Conservation (phyloP, 2,329 filamentous ascomycete species). For the Epicoccum nigrum region DNA sequence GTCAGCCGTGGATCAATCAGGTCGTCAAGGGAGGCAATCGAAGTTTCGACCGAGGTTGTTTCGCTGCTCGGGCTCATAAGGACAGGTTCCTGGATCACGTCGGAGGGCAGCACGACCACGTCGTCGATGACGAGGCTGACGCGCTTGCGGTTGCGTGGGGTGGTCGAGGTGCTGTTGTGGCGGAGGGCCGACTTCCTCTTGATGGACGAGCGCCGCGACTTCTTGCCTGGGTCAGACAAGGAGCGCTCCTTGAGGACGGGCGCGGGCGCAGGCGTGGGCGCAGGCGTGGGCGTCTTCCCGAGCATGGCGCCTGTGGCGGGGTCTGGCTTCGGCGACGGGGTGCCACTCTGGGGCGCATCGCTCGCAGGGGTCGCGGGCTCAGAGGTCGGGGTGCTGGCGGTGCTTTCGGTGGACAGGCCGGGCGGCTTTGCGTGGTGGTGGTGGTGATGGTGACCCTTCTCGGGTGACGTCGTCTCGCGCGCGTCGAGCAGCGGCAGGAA, state of each 20-base stretch:
- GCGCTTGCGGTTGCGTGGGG: conserved; percentile 36
- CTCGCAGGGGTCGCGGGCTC: conserved; percentile 12
- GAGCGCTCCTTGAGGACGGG: conserved; percentile 18
- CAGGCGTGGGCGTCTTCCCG: conserved; percentile 1
- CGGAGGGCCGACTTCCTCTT: conserved; percentile 47
- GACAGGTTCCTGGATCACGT: conserved; percentile 36
- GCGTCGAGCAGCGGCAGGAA: conserved; percentile 47
- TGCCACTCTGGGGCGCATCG: conserved; percentile 20
- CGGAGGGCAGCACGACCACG: conserved; percentile 47
- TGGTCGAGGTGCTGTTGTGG: conserved; percentile 27
- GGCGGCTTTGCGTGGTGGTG: conserved; percentile 11
- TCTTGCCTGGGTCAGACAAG: conserved; percentile 22
- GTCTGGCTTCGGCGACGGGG: conserved; percentile 16
- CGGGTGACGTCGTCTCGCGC: conserved; percentile 25
- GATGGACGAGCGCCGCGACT: conserved; percentile 33
- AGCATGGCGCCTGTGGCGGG: conserved; percentile 21
- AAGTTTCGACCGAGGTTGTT: conserved; percentile 37
- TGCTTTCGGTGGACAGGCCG: not conserved
- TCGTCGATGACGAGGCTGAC: conserved; percentile 48
- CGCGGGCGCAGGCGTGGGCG: not conserved
- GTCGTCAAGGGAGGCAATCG: conserved; percentile 40
- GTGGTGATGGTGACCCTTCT: conserved; percentile 31
- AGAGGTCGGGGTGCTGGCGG: conserved; percentile 4
- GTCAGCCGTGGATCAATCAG: conserved; percentile 42
- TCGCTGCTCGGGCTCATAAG: conserved; percentile 41